Evolutionary conservation across 75 land plant species (phyloP), one percentile per base, ranked within the genome.

Genomic region (Selaginella moellendorffii): DNA sequence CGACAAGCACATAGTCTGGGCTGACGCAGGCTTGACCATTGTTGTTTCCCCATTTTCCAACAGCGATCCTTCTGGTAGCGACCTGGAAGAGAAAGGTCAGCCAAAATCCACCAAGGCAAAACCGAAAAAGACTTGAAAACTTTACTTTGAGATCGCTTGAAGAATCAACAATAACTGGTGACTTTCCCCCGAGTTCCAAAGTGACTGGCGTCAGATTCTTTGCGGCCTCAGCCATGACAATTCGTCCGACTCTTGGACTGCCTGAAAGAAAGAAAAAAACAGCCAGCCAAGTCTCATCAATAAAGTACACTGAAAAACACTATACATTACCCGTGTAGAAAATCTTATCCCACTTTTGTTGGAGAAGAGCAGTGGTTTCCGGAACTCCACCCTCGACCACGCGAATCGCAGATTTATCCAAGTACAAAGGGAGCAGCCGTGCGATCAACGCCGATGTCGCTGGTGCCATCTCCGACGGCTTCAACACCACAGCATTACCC

Each of bases 21-120:
- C 92, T 69, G 65, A 85, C 54, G 65, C 97, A 92, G n/a, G 97
- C 82, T 77, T 92, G 97, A 25, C 97, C 97, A 73, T 78, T 83
- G 63, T 88, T 92, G 61, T 72, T 71, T 25, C 80, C 90, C 86
- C 96, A 92, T 68, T 92, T 92, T 29, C 96, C 97, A 21, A 53
- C 42, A 24, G 70, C 73, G 65, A 92, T 88, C 70, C 97, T 75
- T 59, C 78, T 88, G 25, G 77, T 62, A 19, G 90, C 76, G 70
- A 92, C 87, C 97, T 92, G 46, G 5, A 36, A 36, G 10, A 14
- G 46, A 36, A 5, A 36, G n/a, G n/a, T n/a, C n/a, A n/a, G n/a
- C n/a, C n/a, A n/a, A n/a, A n/a, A n/a, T n/a, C n/a, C n/a, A n/a
- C n/a, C n/a, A n/a, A n/a, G n/a, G n/a, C n/a, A n/a, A n/a, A n/a